Evolutionary conservation across 805 yeast species (phyloP).

Genomic region (Candida chilensis): DNA sequence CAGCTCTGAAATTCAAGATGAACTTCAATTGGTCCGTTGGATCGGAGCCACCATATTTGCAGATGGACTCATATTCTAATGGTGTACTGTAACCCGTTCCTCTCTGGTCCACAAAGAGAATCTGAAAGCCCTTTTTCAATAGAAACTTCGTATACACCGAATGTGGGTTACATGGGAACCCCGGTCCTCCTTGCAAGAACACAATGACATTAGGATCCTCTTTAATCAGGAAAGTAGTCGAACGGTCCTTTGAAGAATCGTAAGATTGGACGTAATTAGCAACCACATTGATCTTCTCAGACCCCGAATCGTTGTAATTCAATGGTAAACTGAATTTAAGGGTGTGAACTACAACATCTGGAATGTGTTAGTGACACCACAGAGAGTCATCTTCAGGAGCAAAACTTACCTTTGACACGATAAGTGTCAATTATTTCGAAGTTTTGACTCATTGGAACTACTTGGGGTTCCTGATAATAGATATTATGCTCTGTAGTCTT

Average conservation of each 20-base stretch:
- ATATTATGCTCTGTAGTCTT: too few relatives aligned
- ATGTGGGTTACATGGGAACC: slow-evolving; percentile 28
- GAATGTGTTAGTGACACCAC: not conserved
- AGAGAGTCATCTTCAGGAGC: not conserved
- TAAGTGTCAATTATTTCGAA: slow-evolving; percentile 5
- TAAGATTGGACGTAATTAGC: slow-evolving; percentile 3
- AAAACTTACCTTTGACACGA: slow-evolving; percentile 2
- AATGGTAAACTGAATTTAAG: slow-evolving; percentile 14
- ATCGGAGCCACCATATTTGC: slow-evolving; percentile 3
- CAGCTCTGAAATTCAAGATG: slow-evolving; percentile 40
- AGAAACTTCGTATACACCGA: slow-evolving; percentile 25
- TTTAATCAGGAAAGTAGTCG: slow-evolving; percentile 3
- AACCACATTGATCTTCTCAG: slow-evolving; percentile 7
- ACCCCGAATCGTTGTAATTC: slow-evolving; percentile 6
- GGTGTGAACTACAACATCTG: slow-evolving; percentile 8
- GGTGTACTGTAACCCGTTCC: slow-evolving; percentile 53
- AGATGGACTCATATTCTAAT: slow-evolving; percentile 20
- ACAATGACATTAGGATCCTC: slow-evolving; percentile 22
- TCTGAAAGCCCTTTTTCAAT: slow-evolving; percentile 29
- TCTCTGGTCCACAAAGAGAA: slow-evolving; percentile 44
- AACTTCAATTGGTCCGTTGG: slow-evolving; percentile 24
- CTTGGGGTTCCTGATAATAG: too few relatives aligned
- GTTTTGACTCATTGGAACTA: not conserved
- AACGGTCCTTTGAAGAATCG: slow-evolving; percentile 2
- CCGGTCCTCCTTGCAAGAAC: slow-evolving; percentile 49